A percentile compares a stretch with the other conserved stretches of the same genome.
phyloP scores from a whole-genome alignment of 2,329 filamentous ascomycete species.

The Immersiporthe knoxdaviesiana region DNA sequence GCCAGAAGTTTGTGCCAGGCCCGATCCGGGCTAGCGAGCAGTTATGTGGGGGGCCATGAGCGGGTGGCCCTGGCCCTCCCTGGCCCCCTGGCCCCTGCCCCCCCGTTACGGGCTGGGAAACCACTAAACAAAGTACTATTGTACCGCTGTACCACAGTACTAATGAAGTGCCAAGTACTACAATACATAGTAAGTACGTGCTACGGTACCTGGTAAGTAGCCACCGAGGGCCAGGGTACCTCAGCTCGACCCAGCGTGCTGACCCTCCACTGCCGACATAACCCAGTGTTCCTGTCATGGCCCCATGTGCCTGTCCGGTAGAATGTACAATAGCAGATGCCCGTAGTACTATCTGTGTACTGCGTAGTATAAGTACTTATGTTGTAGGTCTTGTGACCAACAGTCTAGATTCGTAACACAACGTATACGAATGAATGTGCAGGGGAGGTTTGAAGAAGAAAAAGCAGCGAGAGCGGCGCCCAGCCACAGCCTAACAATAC shows the following conservation, averaged over 20 bases:
- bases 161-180: background rate
- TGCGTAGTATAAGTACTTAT: too few relatives aligned
- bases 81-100: too few relatives aligned
- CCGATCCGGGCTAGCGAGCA: slow-evolving; percentile 25
- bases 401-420: background rate
- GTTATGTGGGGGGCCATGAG: background rate
- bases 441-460: too few relatives aligned
- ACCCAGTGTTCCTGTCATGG: background rate
- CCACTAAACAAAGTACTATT: too few relatives aligned
- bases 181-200: too few relatives aligned
- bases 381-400: background rate
- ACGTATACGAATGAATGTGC: background rate
- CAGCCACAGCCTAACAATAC: background rate
- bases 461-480: too few relatives aligned
- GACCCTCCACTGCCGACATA: background rate
- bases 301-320: background rate
- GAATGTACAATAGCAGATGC: background rate
- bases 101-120: too few relatives aligned
- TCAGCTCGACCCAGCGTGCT: background rate
- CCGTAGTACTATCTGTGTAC: background rate
- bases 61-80: background rate
- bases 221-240: background rate
- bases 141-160: too few relatives aligned
- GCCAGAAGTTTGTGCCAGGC: slow-evolving; percentile 21
- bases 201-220: background rate